Conservation (phyloP, 495 filamentous ascomycete species). For the Xylona heveae region DNA sequence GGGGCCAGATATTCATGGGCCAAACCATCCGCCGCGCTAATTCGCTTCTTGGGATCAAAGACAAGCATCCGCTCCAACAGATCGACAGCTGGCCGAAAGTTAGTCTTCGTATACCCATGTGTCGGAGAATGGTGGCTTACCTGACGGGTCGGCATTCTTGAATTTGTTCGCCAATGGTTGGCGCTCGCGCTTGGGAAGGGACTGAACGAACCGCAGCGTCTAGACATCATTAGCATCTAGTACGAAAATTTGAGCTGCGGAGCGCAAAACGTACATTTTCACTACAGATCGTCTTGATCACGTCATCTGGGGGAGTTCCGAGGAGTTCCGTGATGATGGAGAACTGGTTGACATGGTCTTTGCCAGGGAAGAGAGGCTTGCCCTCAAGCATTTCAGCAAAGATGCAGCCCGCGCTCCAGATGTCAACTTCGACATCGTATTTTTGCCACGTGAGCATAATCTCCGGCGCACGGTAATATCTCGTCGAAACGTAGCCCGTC, state of each 20-base stretch:
- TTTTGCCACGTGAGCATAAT: constrained; percentile 99
- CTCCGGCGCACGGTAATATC: constrained; percentile 96
- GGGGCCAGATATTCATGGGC: constrained; percentile 85
- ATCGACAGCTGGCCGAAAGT: constrained; percentile 46
- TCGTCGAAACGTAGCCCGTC: constrained; percentile 96
- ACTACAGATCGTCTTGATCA: constrained; percentile 94
- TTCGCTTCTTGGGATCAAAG: constrained; percentile 83
- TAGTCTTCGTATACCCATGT: no score
- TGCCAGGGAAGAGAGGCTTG: constrained; percentile 94
- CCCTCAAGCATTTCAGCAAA: constrained; percentile 99
- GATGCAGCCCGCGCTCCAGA: constrained; percentile 98
- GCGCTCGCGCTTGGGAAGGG: constrained; percentile 84
- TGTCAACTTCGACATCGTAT: constrained; percentile 97
- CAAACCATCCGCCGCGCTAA: constrained; percentile 65
- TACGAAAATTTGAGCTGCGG: background rate
- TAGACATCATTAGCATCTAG: constrained; percentile 16
- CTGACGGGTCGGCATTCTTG: constrained; percentile 81
- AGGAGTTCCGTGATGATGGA: constrained; percentile 97
- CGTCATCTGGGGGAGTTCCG: constrained; percentile 95
- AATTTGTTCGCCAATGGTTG: constrained; percentile 84
- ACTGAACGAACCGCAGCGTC: constrained; percentile 95
- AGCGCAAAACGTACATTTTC: constrained; percentile 55
- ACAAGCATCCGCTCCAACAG: constrained; percentile 93
- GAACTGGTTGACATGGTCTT: constrained; percentile 98
- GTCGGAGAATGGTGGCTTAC: constrained; percentile 25